Base-by-base conservation (phyloP, 345 rosid genomes). In the Cardiospermum halicacabum region DNA sequence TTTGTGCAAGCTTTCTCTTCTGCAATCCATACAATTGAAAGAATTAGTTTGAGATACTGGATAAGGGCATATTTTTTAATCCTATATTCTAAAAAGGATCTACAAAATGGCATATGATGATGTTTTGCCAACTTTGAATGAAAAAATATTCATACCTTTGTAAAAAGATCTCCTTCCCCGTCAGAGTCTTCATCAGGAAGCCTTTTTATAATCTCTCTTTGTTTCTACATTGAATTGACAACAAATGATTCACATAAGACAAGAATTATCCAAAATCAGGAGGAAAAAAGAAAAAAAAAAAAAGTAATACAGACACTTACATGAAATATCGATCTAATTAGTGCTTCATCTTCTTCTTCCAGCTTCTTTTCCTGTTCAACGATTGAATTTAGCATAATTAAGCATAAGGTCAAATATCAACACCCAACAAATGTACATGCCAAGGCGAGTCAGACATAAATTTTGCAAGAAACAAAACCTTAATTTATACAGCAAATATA, bases 261-360 rank as follows among this genome's bases (percentile, higher is more conserved):
- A 53, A 69, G 26, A 13, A 13, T 34, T 12, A 58, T 32, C 32
- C n/a, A 39, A 49, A 36, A 30, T 5, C 24, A 47, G 50, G 50
- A 50, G 11, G 50, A 3, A 7, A 31, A 7, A 7, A 13, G 10
- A 32, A 50, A 9, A 8, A 47, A 28, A 11, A 45, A 28, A 26
- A 45, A 60, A 70, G 53, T n/a, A 30, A 78, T 21, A 49, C 22
- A 18, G 58, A 53, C 51, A 73, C 83, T 75, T 56, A 77, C 86
- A 64, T 80, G 71, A 69, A 87, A 87, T 67, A 84, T 77, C 10
- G 86, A 82, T 77, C 78, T 85, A 64, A 87, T 80, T 62, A 87
- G 86, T 16, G 87, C 88, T 77, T 85, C 87, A 68, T 87, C 90
- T 67, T 79, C 94, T 75, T 82, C 88, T 73, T 84, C 89, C 61